A percentile compares a stretch with the other conserved stretches of the same genome.
Conservation (phyloP, 176 grass and related monocot species). For the Ampelocalamus luodianensis region DNA sequence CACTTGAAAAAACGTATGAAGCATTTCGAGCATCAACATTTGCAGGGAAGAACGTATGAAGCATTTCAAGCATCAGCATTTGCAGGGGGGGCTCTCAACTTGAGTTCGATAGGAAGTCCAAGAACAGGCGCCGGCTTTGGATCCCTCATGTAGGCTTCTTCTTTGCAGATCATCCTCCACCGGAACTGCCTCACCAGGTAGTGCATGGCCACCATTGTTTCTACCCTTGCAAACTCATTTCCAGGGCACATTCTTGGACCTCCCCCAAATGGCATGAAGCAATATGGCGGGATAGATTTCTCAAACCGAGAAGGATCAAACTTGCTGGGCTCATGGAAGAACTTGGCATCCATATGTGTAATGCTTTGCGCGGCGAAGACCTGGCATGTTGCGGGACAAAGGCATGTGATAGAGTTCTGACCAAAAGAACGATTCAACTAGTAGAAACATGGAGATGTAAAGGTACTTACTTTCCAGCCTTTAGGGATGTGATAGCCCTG, state of each 20-base stretch:
- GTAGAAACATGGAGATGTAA: neutral
- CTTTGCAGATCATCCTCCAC: conserved; percentile 38
- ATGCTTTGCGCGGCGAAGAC: conserved; percentile 49
- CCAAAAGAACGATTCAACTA: neutral
- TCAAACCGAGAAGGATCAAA: conserved; percentile 51
- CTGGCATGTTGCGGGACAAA: neutral
- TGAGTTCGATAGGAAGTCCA: conserved; percentile 44
- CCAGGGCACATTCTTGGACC: conserved; percentile 56
- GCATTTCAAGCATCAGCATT: neutral
- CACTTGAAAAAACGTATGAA: too few relatives aligned
- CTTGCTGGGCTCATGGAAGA: conserved; percentile 46
- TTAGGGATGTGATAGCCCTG: conserved; percentile 46
- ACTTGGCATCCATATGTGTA: conserved; percentile 49
- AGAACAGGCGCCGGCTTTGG: conserved; percentile 38
- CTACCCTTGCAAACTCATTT: conserved; percentile 45
- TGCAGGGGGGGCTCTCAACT: neutral
- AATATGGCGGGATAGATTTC: conserved; percentile 30
- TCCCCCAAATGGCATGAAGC: conserved; percentile 54
- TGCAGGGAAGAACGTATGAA: neutral
- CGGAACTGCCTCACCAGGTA: conserved; percentile 44
- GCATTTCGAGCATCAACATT: too few relatives aligned
- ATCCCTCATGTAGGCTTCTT: conserved; percentile 45
- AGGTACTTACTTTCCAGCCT: conserved; percentile 50
- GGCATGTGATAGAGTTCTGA: neutral
- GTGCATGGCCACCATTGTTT: conserved; percentile 52